phyloP scores from a whole-genome alignment of 2,329 filamentous ascomycete species.

The Phyllosticta paracitricarpa region DNA sequence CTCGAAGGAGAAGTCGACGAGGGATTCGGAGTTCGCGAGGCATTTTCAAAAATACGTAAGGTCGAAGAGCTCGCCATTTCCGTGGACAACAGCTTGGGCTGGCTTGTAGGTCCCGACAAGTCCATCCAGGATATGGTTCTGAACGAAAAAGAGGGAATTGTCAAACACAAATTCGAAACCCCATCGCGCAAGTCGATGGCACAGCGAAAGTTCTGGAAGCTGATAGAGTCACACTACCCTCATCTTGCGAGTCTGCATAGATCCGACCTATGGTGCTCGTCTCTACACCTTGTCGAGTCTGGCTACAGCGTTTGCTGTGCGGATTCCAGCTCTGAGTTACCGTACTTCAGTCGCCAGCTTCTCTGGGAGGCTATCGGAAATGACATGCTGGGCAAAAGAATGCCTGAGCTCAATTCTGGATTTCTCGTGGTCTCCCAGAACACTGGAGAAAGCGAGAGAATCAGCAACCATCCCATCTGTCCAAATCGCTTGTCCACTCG shows the following conservation, averaged over 20 bases:
- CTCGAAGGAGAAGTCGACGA: conserved; percentile 57
- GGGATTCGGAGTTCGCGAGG: conserved; percentile 49
- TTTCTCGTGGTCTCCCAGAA: neutral
- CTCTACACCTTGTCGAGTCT: neutral
- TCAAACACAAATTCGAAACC: conserved; percentile 15
- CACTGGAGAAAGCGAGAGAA: neutral
- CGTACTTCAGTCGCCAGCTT: neutral
- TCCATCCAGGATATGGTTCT: conserved; percentile 40
- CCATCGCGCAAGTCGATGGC: conserved; percentile 28
- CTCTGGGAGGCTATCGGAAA: neutral
- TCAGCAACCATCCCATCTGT: conserved; percentile 27
- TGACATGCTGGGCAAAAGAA: neutral
- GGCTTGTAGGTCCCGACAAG: conserved; percentile 52
- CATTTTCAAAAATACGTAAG: conserved; percentile 46
- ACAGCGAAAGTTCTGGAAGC: conserved; percentile 27
- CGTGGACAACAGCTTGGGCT: conserved; percentile 58
- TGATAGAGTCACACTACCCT: conserved; percentile 15
- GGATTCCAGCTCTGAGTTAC: neutral
- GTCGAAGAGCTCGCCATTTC: conserved; percentile 57
- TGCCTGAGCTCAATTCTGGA: neutral
- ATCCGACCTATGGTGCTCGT: neutral
- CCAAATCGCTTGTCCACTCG: conserved; percentile 48
- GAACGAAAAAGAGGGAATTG: conserved; percentile 20
- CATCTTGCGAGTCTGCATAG: neutral
- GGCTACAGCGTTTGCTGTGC: neutral